Conservation (phyloP, 2,329 filamentous ascomycete species). For the Tympanopsis confertula region DNA sequence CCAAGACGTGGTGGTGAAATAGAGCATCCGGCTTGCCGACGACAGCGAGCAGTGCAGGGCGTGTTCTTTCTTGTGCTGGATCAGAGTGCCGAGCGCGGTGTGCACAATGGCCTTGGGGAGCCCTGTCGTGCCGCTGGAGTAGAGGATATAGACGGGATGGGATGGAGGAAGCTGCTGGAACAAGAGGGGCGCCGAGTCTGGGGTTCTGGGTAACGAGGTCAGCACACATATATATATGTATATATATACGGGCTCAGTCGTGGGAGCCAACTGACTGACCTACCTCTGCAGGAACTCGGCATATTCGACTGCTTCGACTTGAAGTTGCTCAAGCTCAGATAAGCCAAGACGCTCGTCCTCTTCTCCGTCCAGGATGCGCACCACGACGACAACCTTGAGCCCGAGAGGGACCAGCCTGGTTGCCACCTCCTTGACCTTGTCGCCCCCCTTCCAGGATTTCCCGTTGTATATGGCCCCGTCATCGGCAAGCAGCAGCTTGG, state of each 20-base stretch:
- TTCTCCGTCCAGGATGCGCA: conserved; percentile 47
- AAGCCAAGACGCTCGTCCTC: conserved; percentile 24
- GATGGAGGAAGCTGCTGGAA: conserved; percentile 76
- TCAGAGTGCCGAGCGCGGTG: conserved; percentile 74
- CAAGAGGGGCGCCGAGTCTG: conserved; percentile 24
- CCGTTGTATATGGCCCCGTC: conserved; percentile 86
- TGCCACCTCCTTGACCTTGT: conserved; percentile 71
- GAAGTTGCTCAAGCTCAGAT: conserved; percentile 23
- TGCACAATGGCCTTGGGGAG: conserved; percentile 90
- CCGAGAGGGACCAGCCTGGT: conserved; percentile 44
- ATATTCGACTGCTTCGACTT: conserved; percentile 30
- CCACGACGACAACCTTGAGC: conserved; percentile 61
- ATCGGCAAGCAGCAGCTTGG: conserved; percentile 73
- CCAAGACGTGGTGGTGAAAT: conserved; percentile 92
- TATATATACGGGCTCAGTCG: conserved; percentile 10
- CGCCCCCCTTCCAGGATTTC: conserved; percentile 69
- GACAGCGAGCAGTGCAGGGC: conserved; percentile 73
- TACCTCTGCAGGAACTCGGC: conserved; percentile 28
- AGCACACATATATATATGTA: conserved; percentile 4
- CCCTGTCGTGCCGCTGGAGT: conserved; percentile 81
- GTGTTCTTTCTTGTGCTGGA: conserved; percentile 97
- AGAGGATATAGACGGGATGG: conserved; percentile 87
- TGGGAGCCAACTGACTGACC: conserved; percentile 1
- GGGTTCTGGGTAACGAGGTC: conserved; percentile 13
- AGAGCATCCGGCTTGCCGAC: conserved; percentile 66